Evolutionary conservation across 257 asterid species (phyloP).

Genomic region (Ajuga chamaepitys): DNA sequence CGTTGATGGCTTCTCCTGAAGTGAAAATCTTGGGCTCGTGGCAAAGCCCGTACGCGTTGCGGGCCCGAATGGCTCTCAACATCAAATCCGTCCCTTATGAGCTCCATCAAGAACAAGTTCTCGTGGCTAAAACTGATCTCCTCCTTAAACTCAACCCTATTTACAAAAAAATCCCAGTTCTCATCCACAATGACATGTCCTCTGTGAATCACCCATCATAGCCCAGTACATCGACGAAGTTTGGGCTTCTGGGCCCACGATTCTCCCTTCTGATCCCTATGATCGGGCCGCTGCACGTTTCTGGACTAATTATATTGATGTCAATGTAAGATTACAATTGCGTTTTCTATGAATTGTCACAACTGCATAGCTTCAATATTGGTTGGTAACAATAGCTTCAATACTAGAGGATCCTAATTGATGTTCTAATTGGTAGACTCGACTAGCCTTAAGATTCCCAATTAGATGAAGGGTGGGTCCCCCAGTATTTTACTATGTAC

Average conservation of each 20-base stretch:
- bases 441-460: too few relatives aligned
- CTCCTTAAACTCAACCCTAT: constrained; percentile 35
- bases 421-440: too few relatives aligned
- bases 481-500: too few relatives aligned
- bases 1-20: constrained; percentile 9
- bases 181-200: constrained; percentile 31
- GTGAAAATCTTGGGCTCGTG: constrained; percentile 32
- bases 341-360: too few relatives aligned
- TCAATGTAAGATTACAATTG: neutral
- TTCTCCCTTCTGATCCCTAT: constrained; percentile 38
- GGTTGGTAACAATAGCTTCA: too few relatives aligned
- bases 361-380: too few relatives aligned
- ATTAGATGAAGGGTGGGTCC: too few relatives aligned
- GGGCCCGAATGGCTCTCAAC: constrained; percentile 40
- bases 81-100: constrained; percentile 28
- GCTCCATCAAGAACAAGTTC: constrained; percentile 19
- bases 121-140: constrained; percentile 24
- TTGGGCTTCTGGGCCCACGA: constrained; percentile 33
- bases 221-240: constrained; percentile 40
- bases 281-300: constrained; percentile 43
- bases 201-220: constrained; percentile 40
- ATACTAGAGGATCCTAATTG: too few relatives aligned
- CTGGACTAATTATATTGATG: constrained; percentile 40
- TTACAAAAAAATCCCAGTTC: constrained; percentile 41
- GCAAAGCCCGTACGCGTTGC: constrained; percentile 34